A percentile compares a stretch with the other conserved stretches of the same genome.
phyloP scores from a whole-genome alignment of 805 yeast genomes.

The Candida lessepsii region DNA sequence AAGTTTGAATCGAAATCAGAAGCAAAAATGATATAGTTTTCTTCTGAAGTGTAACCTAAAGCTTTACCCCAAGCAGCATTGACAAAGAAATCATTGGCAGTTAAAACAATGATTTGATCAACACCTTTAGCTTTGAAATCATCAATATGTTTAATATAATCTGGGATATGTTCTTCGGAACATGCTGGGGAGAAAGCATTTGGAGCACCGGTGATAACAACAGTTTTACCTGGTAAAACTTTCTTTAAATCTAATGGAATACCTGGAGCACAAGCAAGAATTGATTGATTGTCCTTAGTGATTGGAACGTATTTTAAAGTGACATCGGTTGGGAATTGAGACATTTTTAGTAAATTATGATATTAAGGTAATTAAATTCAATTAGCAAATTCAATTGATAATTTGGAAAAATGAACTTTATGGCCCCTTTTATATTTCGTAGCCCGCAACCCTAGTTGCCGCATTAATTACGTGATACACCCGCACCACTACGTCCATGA shows the following conservation, averaged over 20 bases:
- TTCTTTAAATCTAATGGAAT: constrained; percentile 32
- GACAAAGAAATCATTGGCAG: constrained; percentile 46
- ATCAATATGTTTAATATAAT: constrained; percentile 36
- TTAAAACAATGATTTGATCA: constrained; percentile 31
- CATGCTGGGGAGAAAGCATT: constrained; percentile 78
- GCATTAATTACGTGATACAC: constrained; percentile 2
- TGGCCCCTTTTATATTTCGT: constrained; percentile 4
- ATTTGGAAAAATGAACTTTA: neutral
- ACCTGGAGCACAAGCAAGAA: constrained; percentile 43
- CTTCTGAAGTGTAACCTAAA: constrained; percentile 37
- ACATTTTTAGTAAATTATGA: too few relatives aligned
- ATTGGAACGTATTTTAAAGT: constrained; percentile 43
- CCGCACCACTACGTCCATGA: neutral
- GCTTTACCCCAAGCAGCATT: constrained; percentile 47
- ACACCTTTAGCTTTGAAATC: constrained; percentile 44
- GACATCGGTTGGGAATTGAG: constrained; percentile 40
- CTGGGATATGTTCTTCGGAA: constrained; percentile 43
- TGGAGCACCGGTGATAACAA: constrained; percentile 74
- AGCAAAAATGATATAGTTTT: constrained; percentile 38
- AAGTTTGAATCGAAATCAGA: constrained; percentile 38
- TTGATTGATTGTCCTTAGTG: constrained; percentile 30
- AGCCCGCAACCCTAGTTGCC: constrained; percentile 4
- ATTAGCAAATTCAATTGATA: neutral
- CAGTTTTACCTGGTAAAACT: constrained; percentile 46
- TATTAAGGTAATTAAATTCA: neutral